A percentile compares a stretch with the other conserved stretches of the same genome.
phyloP scores from a whole-genome alignment of 176 grass and related monocot species.

The Rhynchospora tenuis region DNA sequence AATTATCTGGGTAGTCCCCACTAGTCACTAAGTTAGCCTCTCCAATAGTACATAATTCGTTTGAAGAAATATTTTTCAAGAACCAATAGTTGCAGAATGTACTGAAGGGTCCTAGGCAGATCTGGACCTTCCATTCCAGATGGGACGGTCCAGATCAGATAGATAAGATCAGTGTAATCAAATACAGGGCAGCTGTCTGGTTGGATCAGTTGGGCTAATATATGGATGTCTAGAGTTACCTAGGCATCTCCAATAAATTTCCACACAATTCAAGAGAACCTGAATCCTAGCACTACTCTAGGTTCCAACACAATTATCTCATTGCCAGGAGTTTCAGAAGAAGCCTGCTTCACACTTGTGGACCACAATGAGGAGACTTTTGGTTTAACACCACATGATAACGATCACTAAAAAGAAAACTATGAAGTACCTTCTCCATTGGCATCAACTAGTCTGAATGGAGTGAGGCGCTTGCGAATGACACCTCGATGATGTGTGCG shows the following conservation, averaged over 20 bases:
- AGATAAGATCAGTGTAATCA: no score
- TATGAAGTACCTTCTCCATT: constrained; percentile 48
- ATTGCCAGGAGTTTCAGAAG: background rate
- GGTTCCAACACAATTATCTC: background rate
- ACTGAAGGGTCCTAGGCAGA: no score
- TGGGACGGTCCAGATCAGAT: no score
- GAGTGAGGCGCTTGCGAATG: constrained; percentile 78
- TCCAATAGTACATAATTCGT: no score
- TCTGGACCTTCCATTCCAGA: no score
- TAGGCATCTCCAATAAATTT: background rate
- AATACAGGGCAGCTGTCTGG: no score
- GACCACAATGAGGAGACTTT: background rate
- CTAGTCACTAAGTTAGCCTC: no score
- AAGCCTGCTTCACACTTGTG: background rate
- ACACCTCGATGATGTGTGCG: constrained; percentile 86
- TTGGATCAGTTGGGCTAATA: no score
- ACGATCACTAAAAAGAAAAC: background rate
- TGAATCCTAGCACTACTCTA: background rate
- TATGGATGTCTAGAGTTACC: no score
- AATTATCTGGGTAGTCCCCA: no score
- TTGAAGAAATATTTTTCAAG: no score
- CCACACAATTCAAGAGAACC: background rate
- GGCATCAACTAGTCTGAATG: constrained; percentile 46
- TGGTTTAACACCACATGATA: background rate
- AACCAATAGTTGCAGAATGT: no score